phyloP scores from a whole-genome alignment of 208 protist genomes.

The Kentomonas sorsogonicus region DNA sequence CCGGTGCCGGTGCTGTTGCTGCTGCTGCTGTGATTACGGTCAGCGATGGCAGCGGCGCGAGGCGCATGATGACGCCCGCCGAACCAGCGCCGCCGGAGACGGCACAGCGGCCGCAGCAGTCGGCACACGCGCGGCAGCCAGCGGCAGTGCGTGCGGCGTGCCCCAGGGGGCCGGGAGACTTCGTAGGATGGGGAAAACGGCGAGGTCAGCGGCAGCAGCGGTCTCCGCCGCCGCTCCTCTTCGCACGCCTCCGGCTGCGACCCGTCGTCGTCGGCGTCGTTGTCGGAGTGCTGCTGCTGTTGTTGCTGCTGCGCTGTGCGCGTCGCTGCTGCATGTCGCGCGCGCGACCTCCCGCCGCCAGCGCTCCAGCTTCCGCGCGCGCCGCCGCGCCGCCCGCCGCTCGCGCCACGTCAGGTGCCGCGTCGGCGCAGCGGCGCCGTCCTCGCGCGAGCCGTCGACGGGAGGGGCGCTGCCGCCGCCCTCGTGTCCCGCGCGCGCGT shows the following conservation, averaged over 20 bases:
- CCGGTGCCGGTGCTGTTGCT: background rate
- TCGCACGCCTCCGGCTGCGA: background rate
- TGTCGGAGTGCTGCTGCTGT: constrained; percentile 2
- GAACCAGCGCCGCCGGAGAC: too few species aligned
- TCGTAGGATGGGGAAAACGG: too few species aligned
- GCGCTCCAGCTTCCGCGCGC: background rate
- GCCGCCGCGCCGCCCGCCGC: background rate
- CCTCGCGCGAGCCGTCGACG: background rate
- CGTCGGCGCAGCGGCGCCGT: background rate
- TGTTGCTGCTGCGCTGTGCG: background rate
- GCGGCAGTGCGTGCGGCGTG: too few species aligned
- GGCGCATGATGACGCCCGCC: too few species aligned
- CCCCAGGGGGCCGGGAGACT: too few species aligned
- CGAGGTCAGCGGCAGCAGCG: too few species aligned
- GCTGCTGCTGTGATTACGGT: too few species aligned
- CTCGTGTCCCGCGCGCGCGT: too few species aligned
- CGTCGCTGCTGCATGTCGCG: background rate
- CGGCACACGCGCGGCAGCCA: too few species aligned
- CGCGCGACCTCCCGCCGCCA: background rate
- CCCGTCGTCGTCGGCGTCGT: background rate
- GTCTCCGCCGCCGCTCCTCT: background rate
- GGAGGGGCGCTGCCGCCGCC: background rate
- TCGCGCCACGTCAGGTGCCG: background rate
- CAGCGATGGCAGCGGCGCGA: too few species aligned
- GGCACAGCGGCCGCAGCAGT: too few species aligned